Conservation (phyloP, 805 yeast genomes). For the Kazachstania psychrophila region DNA sequence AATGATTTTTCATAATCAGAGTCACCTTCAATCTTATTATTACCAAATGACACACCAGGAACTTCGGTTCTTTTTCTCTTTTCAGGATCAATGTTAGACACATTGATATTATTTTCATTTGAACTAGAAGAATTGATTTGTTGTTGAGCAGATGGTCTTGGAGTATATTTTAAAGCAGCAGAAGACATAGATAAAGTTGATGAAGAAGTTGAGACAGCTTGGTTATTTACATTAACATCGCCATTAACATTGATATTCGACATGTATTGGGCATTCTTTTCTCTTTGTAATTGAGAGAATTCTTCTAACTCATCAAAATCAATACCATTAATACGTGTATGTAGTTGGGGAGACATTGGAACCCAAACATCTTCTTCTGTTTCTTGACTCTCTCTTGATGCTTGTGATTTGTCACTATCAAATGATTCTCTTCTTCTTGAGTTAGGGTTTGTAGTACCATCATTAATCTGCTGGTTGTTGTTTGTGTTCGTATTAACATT, state of each 20-base stretch:
- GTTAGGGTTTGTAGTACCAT: background rate
- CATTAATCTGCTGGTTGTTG: background rate
- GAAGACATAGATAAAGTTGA: constrained; percentile 33
- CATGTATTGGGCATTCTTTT: constrained; percentile 35
- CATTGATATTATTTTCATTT: background rate
- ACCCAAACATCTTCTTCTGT: constrained; percentile 97
- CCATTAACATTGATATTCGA: constrained; percentile 13
- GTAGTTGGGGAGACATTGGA: constrained; percentile 68
- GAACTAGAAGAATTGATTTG: constrained; percentile 1
- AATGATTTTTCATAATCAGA: constrained; percentile 2
- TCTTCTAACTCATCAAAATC: constrained; percentile 88
- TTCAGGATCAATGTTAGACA: background rate
- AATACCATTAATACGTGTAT: constrained; percentile 59
- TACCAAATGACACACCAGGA: constrained; percentile 35
- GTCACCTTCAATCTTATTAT: constrained; percentile 20
- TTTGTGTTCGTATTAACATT: background rate
- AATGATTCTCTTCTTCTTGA: constrained; percentile 18
- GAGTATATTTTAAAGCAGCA: constrained; percentile 58
- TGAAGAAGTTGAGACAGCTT: constrained; percentile 19
- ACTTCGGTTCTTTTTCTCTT: background rate
- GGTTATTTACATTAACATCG: background rate
- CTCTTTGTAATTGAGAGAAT: constrained; percentile 52
- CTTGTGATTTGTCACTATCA: constrained; percentile 66
- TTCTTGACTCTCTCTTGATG: constrained; percentile 73
- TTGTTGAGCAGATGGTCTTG: constrained; percentile 24